Evolutionary conservation across 164 flowering plant species (phyloP), one percentile per base, ranked within the genome.

Genomic region (Warburgia ugandensis): DNA sequence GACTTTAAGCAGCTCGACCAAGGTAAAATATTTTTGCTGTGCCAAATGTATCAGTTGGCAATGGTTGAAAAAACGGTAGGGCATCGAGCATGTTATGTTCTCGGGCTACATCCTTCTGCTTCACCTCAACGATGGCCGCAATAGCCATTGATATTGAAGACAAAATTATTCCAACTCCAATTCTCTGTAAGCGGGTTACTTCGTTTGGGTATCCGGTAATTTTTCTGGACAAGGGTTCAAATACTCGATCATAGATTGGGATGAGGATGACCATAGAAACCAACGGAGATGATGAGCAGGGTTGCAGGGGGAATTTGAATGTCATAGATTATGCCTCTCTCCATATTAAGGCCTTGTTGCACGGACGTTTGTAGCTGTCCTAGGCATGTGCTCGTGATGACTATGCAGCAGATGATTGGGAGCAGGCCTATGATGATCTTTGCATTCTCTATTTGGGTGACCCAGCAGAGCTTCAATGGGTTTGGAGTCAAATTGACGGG

Each of bases 301-400:
- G 84, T 76, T 0, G 78, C 78, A 0, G 78, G 75, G 5, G 78
- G 78, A 1, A 78, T 68, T 32, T 63, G 16, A n/a, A n/a, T n/a
- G 55, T 76, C 65, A 12, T 53, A 42, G 3, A 22, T 44, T 9
- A 69, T 45, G 10, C 31, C 60, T 31, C 72, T 76, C 64, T 78
- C 73, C 84, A 78, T 78, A 6, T 75, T 73, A 20, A 44, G 20
- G 32, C 84, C 77, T 63, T 78, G 80, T 36, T 75, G 67, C 51
- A 78, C 54, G 11, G 83, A 73, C 0, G 84, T 75, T 44, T 73
- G 78, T 11, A 78, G 78, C 52, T 78, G 84, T 28, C 80, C 80
- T 0, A 78, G 61, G 52, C 80, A 76, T 29, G 75, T 74, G 29
- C 73, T 69, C 78, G 76, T 71, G 42, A 72, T 54, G 14, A 78